These are phyloP conservation scores for Gardenia jasminoides DNA, from an alignment of 257 asterid species.

Conservation along the genomic window DNA sequence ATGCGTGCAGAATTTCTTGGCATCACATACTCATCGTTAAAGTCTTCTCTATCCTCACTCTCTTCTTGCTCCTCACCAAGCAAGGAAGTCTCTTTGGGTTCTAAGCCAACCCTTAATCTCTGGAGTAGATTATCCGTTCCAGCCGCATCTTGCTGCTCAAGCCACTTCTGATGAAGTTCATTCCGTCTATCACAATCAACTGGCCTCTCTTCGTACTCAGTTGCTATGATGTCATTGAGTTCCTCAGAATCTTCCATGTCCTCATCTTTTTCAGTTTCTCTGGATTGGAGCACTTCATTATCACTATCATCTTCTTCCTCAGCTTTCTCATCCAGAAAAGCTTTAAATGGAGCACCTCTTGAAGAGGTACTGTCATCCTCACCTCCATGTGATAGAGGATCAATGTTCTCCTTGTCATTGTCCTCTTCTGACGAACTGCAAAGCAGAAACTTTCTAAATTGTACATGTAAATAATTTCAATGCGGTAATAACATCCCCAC, in stretches of 20 bases:
- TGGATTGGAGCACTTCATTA: slow-evolving; percentile 46
- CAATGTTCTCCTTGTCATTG: no score
- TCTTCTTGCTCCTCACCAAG: slow-evolving; percentile 48
- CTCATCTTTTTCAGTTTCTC: slow-evolving; percentile 71
- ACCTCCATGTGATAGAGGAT: slow-evolving; percentile 36
- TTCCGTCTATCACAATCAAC: slow-evolving; percentile 64
- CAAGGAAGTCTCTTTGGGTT: slow-evolving; percentile 42
- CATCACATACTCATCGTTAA: slow-evolving; percentile 37
- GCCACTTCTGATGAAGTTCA: slow-evolving; percentile 97
- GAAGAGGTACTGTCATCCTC: slow-evolving; percentile 36
- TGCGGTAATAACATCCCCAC: neutral
- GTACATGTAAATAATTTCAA: slow-evolving; percentile 1
- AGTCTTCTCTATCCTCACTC: slow-evolving; percentile 51
- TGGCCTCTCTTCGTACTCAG: slow-evolving; percentile 58
- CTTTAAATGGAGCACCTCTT: slow-evolving; percentile 64
- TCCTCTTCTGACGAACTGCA: slow-evolving; percentile 85
- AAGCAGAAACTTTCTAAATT: slow-evolving; percentile 14
- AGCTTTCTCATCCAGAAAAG: slow-evolving; percentile 91
- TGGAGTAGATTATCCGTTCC: slow-evolving; percentile 89
- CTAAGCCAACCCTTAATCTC: slow-evolving; percentile 55
- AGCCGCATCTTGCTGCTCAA: slow-evolving; percentile 93
- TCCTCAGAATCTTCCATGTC: slow-evolving; percentile 71
- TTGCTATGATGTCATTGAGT: slow-evolving; percentile 77
- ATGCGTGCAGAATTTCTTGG: slow-evolving; percentile 41
- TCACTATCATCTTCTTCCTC: slow-evolving; percentile 93